Percentiles rank a stretch among this genome's conserved stretches.
Evolutionary conservation across 345 rosid species (phyloP).

Genomic region (Citrus australasica): DNA sequence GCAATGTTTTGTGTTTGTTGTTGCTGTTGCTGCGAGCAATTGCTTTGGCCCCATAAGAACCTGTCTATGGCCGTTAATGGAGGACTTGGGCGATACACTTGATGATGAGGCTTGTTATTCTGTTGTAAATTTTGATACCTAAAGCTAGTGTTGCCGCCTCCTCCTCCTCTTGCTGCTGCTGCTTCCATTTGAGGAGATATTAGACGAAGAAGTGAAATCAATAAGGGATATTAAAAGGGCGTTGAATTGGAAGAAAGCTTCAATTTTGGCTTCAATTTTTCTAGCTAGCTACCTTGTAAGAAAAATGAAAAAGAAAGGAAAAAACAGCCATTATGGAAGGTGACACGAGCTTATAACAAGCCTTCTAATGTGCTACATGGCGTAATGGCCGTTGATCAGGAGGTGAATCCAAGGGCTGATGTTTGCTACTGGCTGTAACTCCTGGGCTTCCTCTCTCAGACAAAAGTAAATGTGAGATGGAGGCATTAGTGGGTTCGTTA

Average conservation of each 20-base stretch:
- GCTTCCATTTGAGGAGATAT: conserved; percentile 35
- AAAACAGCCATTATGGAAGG: conserved; percentile 19
- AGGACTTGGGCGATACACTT: conserved; percentile 34
- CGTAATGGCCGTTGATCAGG: conserved; percentile 30
- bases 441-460: conserved; percentile 50
- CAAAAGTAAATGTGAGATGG: conserved; percentile 24
- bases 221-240: background rate
- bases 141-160: background rate
- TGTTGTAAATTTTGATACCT: conserved; percentile 19
- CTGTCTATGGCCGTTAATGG: conserved; percentile 83
- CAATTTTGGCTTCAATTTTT: conserved; percentile 14
- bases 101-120: conserved; percentile 2
- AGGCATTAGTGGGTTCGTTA: conserved; percentile 48
- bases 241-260: conserved; percentile 22
- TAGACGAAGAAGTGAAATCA: conserved; percentile 13
- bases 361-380: conserved; percentile 32
- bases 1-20: conserved; percentile 17
- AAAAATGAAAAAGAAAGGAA: background rate
- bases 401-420: conserved; percentile 36
- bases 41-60: conserved; percentile 58
- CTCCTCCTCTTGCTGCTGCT: conserved; percentile 13
- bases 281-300: conserved; percentile 8
- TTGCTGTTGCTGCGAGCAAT: conserved; percentile 11
- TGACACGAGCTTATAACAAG: conserved; percentile 33
- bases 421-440: conserved; percentile 36